Conservation (phyloP, 1,284 basidiomycete genomes). For the Ceratobasidium theobromae region DNA sequence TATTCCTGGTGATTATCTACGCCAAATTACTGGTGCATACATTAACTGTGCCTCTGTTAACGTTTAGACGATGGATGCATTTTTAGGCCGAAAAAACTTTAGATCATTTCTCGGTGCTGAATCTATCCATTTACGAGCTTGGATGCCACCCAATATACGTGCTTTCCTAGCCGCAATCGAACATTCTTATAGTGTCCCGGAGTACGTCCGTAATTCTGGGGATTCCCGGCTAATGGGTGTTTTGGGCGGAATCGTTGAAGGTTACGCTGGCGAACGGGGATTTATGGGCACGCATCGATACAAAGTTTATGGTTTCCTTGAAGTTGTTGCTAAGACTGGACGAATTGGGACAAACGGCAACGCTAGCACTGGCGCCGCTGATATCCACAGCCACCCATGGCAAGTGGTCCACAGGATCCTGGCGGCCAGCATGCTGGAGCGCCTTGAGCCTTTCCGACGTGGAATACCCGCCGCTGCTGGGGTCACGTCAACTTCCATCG, state of each 20-base stretch:
- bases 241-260: constrained; percentile 26
- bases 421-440: constrained; percentile 30
- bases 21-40: too few species aligned
- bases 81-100: constrained; percentile 19
- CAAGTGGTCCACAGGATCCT: constrained; percentile 29
- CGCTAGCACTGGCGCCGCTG: constrained; percentile 28
- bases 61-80: constrained; percentile 9
- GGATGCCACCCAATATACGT: constrained; percentile 32
- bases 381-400: constrained; percentile 25
- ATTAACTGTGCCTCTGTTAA: too few species aligned
- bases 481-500: background rate
- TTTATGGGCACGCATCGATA: constrained; percentile 25
- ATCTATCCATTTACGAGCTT: constrained; percentile 30
- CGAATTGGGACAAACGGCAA: constrained; percentile 30
- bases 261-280: constrained; percentile 28
- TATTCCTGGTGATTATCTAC: constrained; percentile 29
- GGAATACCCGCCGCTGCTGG: background rate
- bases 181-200: constrained; percentile 19
- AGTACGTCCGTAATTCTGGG: constrained; percentile 23
- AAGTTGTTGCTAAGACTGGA: constrained; percentile 29
- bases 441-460: constrained; percentile 27
- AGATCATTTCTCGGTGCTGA: constrained; percentile 29
- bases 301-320: constrained; percentile 27
- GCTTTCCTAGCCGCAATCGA: constrained; percentile 31
- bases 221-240: constrained; percentile 27